Base-by-base conservation (phyloP, 495 filamentous ascomycete genomes). In the Lasiosphaeria miniovina region DNA sequence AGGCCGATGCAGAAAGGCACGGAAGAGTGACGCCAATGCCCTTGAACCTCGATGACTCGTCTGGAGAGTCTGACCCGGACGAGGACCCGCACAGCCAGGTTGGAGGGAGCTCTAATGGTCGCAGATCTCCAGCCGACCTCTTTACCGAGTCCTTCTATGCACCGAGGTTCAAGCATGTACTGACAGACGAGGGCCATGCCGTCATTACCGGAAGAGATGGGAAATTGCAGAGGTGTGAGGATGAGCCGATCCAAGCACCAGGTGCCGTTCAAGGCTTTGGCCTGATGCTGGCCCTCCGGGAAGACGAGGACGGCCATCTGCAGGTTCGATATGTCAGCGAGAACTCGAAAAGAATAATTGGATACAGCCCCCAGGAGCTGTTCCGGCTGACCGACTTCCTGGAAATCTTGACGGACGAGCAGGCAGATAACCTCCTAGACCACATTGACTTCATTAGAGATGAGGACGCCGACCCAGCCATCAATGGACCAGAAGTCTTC, bases 221-320 rank as follows among this genome's bases (percentile, higher is more conserved):
- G 3, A 82, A 74, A 2, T 75, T 93, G 45, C 89, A 93, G 64
- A 73, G 83, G 45, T 96, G 91, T 70, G 93, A 98, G 71, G 93
- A 98, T 71, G 93, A 96, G 64, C 91, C 93, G 0, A 96, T 96
- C 45, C 91, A 91, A 63, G 89, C 91, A 12, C 93, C 93, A 1
- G 93, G 93, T 12, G 91, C 93, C n/a, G 77, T 96, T 1, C 93
- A 97, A 64, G 77, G 82, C 7, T 98, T 96, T 68, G 93, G 93
- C 3, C 74, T 89, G 3, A 74, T 96, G 52, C 63, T 98, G 31
- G 92, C 86, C 0, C 65, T 96, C n/a, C 80, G 84, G 50, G 90
- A 96, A 67, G 81, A 88, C 49, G 66, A 77, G 0, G 88, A 88
- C 24, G 86, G 86, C 35, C 80, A 80, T 31, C 77, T 96, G 10